phyloP scores from a whole-genome alignment of 129 eudicot species.

The Arctium minus region DNA sequence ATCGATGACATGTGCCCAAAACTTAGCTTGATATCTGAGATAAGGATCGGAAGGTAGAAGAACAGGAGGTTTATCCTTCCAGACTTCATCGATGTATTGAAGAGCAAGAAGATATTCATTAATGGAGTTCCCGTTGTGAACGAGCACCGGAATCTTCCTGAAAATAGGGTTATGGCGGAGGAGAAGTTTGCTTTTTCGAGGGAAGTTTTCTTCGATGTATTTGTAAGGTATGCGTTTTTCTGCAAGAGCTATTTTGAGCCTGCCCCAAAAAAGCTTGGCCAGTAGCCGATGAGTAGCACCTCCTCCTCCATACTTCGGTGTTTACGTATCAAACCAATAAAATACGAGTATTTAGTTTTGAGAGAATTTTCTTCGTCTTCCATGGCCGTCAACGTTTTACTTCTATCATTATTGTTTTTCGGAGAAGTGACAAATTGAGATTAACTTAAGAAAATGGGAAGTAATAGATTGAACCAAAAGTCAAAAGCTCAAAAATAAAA shows the following conservation, averaged over 20 bases:
- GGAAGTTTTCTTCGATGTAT: constrained; percentile 7
- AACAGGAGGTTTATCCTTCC: not conserved
- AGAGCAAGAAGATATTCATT: constrained; percentile 15
- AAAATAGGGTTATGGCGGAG: constrained; percentile 15
- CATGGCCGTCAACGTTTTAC: too few relatives aligned
- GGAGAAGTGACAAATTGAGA: too few relatives aligned
- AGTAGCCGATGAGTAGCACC: not conserved
- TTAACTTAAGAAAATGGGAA: too few relatives aligned
- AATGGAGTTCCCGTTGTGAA: constrained; percentile 1
- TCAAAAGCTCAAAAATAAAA: too few relatives aligned
- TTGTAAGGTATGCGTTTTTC: not conserved
- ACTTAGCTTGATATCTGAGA: constrained; percentile 13
- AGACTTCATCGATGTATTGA: constrained; percentile 21
- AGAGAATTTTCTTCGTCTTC: too few relatives aligned
- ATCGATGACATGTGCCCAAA: constrained; percentile 23
- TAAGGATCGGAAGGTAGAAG: constrained; percentile 17
- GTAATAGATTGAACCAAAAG: too few relatives aligned
- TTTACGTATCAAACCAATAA: too few relatives aligned
- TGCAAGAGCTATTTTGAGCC: constrained; percentile 11
- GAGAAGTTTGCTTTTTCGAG: constrained; percentile 3
- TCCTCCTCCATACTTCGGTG: too few relatives aligned
- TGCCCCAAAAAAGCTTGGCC: constrained; percentile 14
- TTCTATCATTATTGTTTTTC: too few relatives aligned
- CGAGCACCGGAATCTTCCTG: not conserved
- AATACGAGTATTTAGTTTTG: too few relatives aligned